These are phyloP conservation scores for Candida gigantensis DNA, from an alignment of 1,139 yeast genomes.

Conservation along the genomic window DNA sequence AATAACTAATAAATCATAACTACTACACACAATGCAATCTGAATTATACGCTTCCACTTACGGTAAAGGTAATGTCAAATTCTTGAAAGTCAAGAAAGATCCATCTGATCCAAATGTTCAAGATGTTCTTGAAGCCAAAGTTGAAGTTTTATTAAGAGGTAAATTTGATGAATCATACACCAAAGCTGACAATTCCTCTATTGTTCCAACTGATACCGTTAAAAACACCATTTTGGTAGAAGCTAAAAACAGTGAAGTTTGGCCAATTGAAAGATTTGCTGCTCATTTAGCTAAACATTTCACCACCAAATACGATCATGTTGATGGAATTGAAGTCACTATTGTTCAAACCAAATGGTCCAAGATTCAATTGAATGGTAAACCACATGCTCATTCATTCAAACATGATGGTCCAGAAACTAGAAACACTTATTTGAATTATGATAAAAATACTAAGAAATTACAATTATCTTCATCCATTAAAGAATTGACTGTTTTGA, in stretches of 20 bases:
- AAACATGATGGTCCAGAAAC: conserved; percentile 82
- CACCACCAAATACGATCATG: conserved; percentile 71
- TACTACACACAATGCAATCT: no score
- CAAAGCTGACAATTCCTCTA: conserved; percentile 80
- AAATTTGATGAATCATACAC: conserved; percentile 79
- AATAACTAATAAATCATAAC: no score
- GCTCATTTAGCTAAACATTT: conserved; percentile 83
- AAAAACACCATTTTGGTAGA: conserved; percentile 83
- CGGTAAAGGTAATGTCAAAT: conserved; percentile 91
- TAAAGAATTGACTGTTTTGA: conserved; percentile 82
- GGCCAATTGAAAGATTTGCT: conserved; percentile 91
- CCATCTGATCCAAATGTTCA: conserved; percentile 68
- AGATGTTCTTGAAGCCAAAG: conserved; percentile 83
- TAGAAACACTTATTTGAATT: conserved; percentile 59
- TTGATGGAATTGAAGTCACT: conserved; percentile 65
- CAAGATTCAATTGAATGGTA: conserved; percentile 64
- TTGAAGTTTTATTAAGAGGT: conserved; percentile 72
- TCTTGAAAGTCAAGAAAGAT: conserved; percentile 82
- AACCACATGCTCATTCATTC: conserved; percentile 80
- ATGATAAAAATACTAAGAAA: conserved; percentile 47
- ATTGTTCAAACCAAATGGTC: conserved; percentile 79
- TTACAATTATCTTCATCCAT: conserved; percentile 67
- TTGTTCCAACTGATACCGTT: conserved; percentile 93
- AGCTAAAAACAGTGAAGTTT: conserved; percentile 77
- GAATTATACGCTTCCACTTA: conserved; percentile 56